These are phyloP conservation scores for Letharia columbiana DNA, from an alignment of 495 filamentous ascomycete genomes.

Conservation along the genomic window DNA sequence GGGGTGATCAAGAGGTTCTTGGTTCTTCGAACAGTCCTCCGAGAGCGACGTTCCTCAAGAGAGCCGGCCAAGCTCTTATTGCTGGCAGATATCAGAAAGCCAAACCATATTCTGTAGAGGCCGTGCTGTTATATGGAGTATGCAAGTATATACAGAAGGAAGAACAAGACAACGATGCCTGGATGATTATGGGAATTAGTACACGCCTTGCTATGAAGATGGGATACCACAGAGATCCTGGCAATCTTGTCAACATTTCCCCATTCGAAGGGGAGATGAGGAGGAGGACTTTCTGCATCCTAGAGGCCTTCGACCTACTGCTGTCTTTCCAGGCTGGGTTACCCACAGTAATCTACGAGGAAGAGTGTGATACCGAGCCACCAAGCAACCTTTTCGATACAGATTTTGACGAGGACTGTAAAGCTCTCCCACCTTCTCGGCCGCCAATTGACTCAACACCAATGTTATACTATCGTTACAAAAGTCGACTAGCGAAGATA, in stretches of 20 bases:
- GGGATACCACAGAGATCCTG: slow-evolving; percentile 47
- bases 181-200: slow-evolving; percentile 38
- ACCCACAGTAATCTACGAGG: slow-evolving; percentile 40
- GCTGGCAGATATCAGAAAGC: slow-evolving; percentile 41
- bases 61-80: slow-evolving; percentile 31
- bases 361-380: slow-evolving; percentile 40
- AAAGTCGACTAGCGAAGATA: slow-evolving; percentile 34
- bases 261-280: slow-evolving; percentile 33
- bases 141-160: slow-evolving; percentile 38
- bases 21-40: slow-evolving; percentile 24
- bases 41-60: not conserved
- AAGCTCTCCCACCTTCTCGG: slow-evolving; percentile 35
- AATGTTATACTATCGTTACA: slow-evolving; percentile 42
- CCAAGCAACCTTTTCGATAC: slow-evolving; percentile 43
- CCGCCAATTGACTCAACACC: slow-evolving; percentile 39
- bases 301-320: slow-evolving; percentile 31
- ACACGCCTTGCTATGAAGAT: slow-evolving; percentile 46
- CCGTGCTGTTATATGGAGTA: slow-evolving; percentile 41
- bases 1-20: slow-evolving; percentile 19
- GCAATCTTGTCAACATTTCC: slow-evolving; percentile 20
- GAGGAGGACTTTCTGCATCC: slow-evolving; percentile 30
- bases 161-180: slow-evolving; percentile 39
- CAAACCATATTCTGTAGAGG: slow-evolving; percentile 38
- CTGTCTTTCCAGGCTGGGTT: slow-evolving; percentile 45
- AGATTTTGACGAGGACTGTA: slow-evolving; percentile 40